A percentile compares a stretch with the other conserved stretches of the same genome.
phyloP scores from a whole-genome alignment of 2,329 filamentous ascomycete species.

The Neopestalotiopsis clavispora region DNA sequence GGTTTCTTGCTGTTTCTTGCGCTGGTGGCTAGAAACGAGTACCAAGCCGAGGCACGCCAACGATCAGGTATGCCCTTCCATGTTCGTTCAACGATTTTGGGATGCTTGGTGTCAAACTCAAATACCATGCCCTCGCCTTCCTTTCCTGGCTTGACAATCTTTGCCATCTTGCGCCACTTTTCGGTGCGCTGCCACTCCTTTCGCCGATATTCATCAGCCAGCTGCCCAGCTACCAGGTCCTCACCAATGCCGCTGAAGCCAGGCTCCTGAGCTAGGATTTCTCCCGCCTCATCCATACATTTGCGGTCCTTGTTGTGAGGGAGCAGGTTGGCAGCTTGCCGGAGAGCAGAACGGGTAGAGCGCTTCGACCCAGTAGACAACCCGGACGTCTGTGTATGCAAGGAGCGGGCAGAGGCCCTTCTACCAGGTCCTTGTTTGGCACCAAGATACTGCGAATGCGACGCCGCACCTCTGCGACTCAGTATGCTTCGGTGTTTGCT shows the following conservation, averaged over 20 bases:
- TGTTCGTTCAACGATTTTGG: slow-evolving; percentile 87
- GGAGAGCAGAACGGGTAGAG: slow-evolving; percentile 59
- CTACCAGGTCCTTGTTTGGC: slow-evolving; percentile 53
- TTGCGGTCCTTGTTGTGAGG: slow-evolving; percentile 66
- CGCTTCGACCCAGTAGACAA: slow-evolving; percentile 55
- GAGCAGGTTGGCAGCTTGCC: slow-evolving; percentile 62
- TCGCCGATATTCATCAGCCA: slow-evolving; percentile 60
- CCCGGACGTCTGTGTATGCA: slow-evolving; percentile 62
- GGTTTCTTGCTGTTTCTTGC: slow-evolving; percentile 65
- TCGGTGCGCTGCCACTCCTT: slow-evolving; percentile 68
- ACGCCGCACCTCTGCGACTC: slow-evolving; percentile 43
- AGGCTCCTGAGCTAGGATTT: slow-evolving; percentile 66
- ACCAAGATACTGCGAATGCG: slow-evolving; percentile 38
- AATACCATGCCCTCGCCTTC: slow-evolving; percentile 65
- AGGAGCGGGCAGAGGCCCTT: slow-evolving; percentile 62
- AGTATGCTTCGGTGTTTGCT: slow-evolving; percentile 51
- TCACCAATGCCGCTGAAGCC: slow-evolving; percentile 61
- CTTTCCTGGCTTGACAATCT: slow-evolving; percentile 53
- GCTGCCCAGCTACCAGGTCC: slow-evolving; percentile 56
- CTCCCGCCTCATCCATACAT: slow-evolving; percentile 69
- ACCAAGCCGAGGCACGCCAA: slow-evolving; percentile 94
- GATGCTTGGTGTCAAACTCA: slow-evolving; percentile 80
- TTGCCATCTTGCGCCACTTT: slow-evolving; percentile 73
- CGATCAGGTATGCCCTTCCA: slow-evolving; percentile 99
- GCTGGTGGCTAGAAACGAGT: slow-evolving; percentile 83